A percentile compares a stretch with the other conserved stretches of the same genome.
Evolutionary conservation across 1,284 basidiomycete genomes (phyloP).

Genomic region (Mycena sp.): DNA sequence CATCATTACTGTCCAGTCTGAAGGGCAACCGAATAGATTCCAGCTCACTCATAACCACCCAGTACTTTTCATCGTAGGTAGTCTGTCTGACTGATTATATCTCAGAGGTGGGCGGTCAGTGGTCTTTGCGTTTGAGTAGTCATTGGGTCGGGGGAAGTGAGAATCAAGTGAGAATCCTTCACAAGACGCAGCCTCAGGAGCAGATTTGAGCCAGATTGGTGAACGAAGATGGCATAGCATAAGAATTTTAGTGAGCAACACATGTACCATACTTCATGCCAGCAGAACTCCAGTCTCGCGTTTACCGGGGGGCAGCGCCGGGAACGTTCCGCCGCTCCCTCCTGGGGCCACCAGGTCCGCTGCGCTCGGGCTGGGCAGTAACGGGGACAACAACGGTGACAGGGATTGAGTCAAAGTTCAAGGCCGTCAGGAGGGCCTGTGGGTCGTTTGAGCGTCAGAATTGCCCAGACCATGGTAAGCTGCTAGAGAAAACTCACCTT

Average conservation of each 20-base stretch:
- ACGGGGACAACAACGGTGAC: constrained; percentile 78
- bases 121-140: too few relatives aligned
- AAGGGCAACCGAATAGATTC: too few relatives aligned
- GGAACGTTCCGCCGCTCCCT: constrained; percentile 86
- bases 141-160: too few relatives aligned
- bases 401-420: constrained; percentile 91
- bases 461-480: background rate
- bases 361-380: constrained; percentile 75
- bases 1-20: too few relatives aligned
- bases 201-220: too few relatives aligned
- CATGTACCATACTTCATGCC: constrained; percentile 30
- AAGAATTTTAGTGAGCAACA: constrained; percentile 23
- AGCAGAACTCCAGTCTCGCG: background rate
- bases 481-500: constrained; percentile 66
- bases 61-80: too few relatives aligned
- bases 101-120: too few relatives aligned
- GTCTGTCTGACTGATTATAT: too few relatives aligned
- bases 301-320: constrained; percentile 66
- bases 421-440: constrained; percentile 85
- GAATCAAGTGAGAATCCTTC: too few relatives aligned
- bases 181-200: too few relatives aligned
- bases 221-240: constrained; percentile 30
- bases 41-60: too few relatives aligned
- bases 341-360: constrained; percentile 55
- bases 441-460: constrained; percentile 10